Evolutionary conservation across 2,329 filamentous ascomycete genomes (phyloP).

Genomic region (Dactylellina leptospora): DNA sequence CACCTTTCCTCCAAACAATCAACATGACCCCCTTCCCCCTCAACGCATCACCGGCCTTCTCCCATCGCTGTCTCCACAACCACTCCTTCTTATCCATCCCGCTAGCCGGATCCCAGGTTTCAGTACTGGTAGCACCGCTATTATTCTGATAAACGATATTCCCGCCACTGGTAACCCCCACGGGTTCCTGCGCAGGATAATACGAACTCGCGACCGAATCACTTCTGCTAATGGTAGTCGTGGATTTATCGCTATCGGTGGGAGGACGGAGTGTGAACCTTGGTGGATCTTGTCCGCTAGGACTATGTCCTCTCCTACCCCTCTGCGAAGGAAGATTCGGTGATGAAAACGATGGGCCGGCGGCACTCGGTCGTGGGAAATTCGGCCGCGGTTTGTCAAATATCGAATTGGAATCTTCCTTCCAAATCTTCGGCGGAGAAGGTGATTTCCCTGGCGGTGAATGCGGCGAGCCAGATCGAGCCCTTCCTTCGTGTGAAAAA

Average conservation of each 20-base stretch:
- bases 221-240: constrained; percentile 56
- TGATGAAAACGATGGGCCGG: constrained; percentile 21
- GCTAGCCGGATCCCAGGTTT: constrained; percentile 54
- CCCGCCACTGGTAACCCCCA: constrained; percentile 16
- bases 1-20: constrained; percentile 76
- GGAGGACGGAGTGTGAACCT: constrained; percentile 42
- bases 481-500: neutral
- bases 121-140: constrained; percentile 49
- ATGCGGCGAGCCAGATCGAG: constrained; percentile 23
- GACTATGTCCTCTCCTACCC: neutral
- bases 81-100: constrained; percentile 73
- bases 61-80: constrained; percentile 75
- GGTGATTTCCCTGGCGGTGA: constrained; percentile 43
- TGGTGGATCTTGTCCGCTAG: constrained; percentile 12
- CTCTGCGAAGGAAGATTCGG: constrained; percentile 27
- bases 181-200: constrained; percentile 2
- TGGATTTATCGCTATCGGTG: constrained; percentile 55
- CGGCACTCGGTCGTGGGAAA: constrained; percentile 7
- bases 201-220: constrained; percentile 24
- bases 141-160: constrained; percentile 53
- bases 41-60: constrained; percentile 71
- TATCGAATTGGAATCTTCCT: constrained; percentile 36
- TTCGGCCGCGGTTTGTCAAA: constrained; percentile 36
- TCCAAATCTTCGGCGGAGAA: constrained; percentile 49
- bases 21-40: constrained; percentile 73